Conservation (phyloP, 2,329 filamentous ascomycete species). For the Colletotrichum eremochloae region DNA sequence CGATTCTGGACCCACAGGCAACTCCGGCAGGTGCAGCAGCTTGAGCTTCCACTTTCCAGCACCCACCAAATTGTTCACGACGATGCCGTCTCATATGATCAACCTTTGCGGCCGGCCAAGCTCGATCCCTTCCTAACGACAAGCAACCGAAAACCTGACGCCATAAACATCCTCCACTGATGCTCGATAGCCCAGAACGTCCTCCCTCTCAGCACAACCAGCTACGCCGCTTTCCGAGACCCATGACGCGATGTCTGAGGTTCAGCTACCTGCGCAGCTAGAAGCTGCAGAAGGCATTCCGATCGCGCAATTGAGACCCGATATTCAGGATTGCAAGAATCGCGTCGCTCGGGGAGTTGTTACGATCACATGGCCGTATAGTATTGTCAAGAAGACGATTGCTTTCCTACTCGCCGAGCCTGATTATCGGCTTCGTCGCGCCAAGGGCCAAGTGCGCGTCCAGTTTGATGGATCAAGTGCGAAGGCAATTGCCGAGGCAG, state of each 20-base stretch:
- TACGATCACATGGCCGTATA: slow-evolving; percentile 93
- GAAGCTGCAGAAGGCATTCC: slow-evolving; percentile 53
- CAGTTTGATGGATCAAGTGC: slow-evolving; percentile 80
- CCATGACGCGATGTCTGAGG: slow-evolving; percentile 42
- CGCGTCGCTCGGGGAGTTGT: slow-evolving; percentile 77
- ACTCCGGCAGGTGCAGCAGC: slow-evolving; percentile 22
- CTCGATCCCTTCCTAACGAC: background rate
- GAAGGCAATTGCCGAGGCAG: slow-evolving; percentile 74
- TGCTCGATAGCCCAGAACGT: slow-evolving; percentile 6
- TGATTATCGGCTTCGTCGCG: slow-evolving; percentile 83
- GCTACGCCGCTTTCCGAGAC: slow-evolving; percentile 13
- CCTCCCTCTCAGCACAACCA: slow-evolving; percentile 16
- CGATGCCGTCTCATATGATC: slow-evolving; percentile 20
- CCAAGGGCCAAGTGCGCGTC: slow-evolving; percentile 84
- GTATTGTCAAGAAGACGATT: slow-evolving; percentile 78
- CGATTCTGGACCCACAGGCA: background rate
- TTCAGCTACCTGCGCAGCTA: slow-evolving; percentile 40
- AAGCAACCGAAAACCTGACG: background rate
- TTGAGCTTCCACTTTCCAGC: slow-evolving; percentile 36
- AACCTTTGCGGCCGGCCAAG: slow-evolving; percentile 15
- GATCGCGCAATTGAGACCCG: slow-evolving; percentile 68
- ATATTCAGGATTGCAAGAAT: slow-evolving; percentile 55
- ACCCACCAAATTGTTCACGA: slow-evolving; percentile 12
- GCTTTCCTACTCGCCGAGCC: slow-evolving; percentile 87
- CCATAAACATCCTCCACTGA: background rate